A percentile compares a stretch with the other conserved stretches of the same genome.
phyloP scores from a whole-genome alignment of 176 grass and related monocot species.

The bread wheat (Triticum aestivum) region DNA sequence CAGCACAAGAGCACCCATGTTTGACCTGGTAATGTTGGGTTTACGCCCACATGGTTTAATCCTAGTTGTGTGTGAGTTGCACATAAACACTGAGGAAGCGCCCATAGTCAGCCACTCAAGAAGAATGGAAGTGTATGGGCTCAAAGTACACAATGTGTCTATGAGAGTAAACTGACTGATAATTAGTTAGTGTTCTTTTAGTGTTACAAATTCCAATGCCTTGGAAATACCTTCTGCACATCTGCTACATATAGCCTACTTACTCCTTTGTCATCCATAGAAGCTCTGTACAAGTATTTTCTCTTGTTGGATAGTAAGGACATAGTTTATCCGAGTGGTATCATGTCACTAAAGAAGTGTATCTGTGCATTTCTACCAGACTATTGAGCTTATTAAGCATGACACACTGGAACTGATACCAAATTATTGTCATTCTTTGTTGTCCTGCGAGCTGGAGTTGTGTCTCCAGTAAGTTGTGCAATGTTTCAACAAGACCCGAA shows the following conservation, averaged over 20 bases:
- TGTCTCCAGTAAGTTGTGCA: not conserved
- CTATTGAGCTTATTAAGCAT: slow-evolving; percentile 4
- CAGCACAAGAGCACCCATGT: not conserved
- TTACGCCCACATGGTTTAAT: not conserved
- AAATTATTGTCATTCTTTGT: not conserved
- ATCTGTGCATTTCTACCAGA: not conserved
- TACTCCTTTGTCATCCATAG: not conserved
- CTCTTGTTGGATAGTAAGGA: not conserved
- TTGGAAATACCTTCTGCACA: not conserved
- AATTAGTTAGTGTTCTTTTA: not conserved
- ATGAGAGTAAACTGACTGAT: not conserved
- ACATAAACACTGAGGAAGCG: not conserved
- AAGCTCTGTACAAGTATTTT: not conserved
- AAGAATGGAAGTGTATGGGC: not conserved
- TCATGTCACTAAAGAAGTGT: not conserved
- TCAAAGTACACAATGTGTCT: not conserved
- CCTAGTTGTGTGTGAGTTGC: not conserved
- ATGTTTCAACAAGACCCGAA: not conserved
- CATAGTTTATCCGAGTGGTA: not conserved
- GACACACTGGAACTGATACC: not conserved
- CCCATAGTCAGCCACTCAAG: not conserved
- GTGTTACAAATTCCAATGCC: not conserved
- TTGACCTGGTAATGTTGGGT: not conserved
- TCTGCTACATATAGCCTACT: not conserved
- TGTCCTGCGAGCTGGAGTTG: not conserved